Evolutionary conservation across 2,329 filamentous ascomycete species (phyloP).

Genomic region (Penicillium expansum): DNA sequence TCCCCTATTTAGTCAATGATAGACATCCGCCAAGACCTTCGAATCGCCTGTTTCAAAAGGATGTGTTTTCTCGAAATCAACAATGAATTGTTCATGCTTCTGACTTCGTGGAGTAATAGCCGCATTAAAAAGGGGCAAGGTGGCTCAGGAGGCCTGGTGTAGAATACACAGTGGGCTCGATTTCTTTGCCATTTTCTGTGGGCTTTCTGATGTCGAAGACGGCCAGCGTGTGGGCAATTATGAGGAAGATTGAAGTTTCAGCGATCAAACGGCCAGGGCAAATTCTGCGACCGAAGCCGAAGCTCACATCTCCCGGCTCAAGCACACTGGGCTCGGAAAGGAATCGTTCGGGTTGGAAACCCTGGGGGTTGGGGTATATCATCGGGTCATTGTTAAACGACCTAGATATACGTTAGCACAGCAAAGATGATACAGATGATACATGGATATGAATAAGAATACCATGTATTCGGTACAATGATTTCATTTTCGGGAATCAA

Average conservation of each 20-base stretch:
- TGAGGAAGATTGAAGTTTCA: slow-evolving; percentile 6
- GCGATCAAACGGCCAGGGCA: slow-evolving; percentile 4
- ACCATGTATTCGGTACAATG: slow-evolving; percentile 3
- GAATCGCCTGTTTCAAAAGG: slow-evolving; percentile 1
- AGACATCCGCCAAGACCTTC: background rate
- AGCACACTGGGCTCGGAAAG: background rate
- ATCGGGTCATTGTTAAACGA: slow-evolving; percentile 3
- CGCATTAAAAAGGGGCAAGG: background rate
- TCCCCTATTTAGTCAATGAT: background rate
- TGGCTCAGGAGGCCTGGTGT: background rate
- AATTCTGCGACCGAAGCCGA: slow-evolving; percentile 4
- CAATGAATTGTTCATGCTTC: background rate
- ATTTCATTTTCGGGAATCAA: slow-evolving; percentile 1
- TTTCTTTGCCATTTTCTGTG: too few species aligned
- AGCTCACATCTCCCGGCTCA: background rate
- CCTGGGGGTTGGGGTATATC: background rate
- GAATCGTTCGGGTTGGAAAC: slow-evolving; percentile 5
- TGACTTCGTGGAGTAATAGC: background rate
- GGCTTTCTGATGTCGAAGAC: slow-evolving; percentile 6
- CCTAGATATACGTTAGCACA: background rate
- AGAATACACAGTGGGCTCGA: background rate
- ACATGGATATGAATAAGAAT: too few species aligned
- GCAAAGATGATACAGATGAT: too few species aligned
- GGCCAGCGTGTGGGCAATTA: slow-evolving; percentile 1
- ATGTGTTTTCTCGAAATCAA: background rate